Evolutionary conservation across 2,329 filamentous ascomycete genomes (phyloP), one percentile per base, ranked within the genome.

Genomic region (Cladophialophora bantiana): DNA sequence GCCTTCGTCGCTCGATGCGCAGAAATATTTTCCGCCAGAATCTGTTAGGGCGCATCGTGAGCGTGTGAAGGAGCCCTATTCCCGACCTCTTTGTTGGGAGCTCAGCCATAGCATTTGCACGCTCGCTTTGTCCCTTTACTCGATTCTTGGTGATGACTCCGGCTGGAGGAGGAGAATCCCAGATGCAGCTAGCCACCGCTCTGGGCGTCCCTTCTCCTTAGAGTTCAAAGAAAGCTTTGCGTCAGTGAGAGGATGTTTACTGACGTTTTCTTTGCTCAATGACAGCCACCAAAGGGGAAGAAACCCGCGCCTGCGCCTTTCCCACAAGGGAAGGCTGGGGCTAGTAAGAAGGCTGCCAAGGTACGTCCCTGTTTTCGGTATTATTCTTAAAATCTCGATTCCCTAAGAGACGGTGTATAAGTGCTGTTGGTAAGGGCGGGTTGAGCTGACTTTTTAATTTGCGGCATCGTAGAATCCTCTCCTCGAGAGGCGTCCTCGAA

Each of bases 271-370:
- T 95, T 94, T 96, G 93, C 94, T 98, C 94, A 95, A 98, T 98
- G 94, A 98, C 87, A 98, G 95, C 93, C 95, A 91, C 92, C 94
- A 82, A 99, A 98, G 87, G 93, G 93, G 88, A 98, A 97, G 92
- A 98, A 97, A 89, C 90, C 92, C 85, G 95, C 95, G 78, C 87
- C 95, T 82, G 93, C 95, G 85, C 95, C 95, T 83, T 97, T 96
- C 89, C 92, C 93, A 81, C 90, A 94, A 86, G 88, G 90, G 80
- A 97, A 96, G 89, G 92, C 94, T 85, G 88, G 88, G 78, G 79
- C 82, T 73, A 86, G 86, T 78, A 97, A 97, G 92, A 99, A 98
- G 91, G 87, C 88, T 75, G 88, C 93, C 78, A 99, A 98, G 94
- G 95, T 98, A 64, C 69, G 71, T 72, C 35, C 62, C 63, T 4